Percentiles rank a stretch among this genome's conserved stretches.
These are phyloP conservation scores for Pelargonium citronellum DNA, from an alignment of 441 rosid genomes.

Conservation along the genomic window DNA sequence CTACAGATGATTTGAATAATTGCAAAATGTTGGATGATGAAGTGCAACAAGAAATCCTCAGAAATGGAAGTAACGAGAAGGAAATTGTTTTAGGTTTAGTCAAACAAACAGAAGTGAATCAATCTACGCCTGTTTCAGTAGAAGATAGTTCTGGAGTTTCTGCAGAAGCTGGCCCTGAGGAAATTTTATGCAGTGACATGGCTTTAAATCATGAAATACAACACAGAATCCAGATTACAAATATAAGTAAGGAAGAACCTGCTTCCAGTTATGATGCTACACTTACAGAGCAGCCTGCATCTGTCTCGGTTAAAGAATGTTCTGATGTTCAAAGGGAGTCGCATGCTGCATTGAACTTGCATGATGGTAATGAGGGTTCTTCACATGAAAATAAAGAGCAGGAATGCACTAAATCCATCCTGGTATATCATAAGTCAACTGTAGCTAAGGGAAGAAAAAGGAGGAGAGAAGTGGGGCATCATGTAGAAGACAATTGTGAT, in stretches of 20 bases:
- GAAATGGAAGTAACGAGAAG: slow-evolving; percentile 22
- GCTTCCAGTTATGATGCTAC: slow-evolving; percentile 14
- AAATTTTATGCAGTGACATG: slow-evolving; percentile 24
- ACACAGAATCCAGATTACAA: slow-evolving; percentile 26
- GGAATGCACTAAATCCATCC: slow-evolving; percentile 20
- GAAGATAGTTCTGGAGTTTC: slow-evolving; percentile 31
- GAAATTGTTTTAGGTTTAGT: slow-evolving; percentile 14
- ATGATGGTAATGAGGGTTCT: slow-evolving; percentile 27
- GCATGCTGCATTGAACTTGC: slow-evolving; percentile 18
- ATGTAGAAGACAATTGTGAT: slow-evolving; percentile 29
- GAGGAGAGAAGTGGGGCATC: slow-evolving; percentile 43
- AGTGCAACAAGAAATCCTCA: slow-evolving; percentile 29
- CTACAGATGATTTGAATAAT: slow-evolving; percentile 18
- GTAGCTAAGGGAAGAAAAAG: slow-evolving; percentile 44
- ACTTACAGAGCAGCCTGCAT: slow-evolving; percentile 15
- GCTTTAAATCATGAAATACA: slow-evolving; percentile 26
- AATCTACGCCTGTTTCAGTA: slow-evolving; percentile 5
- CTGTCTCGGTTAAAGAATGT: slow-evolving; percentile 25
- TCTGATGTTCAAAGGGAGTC: slow-evolving; percentile 31
- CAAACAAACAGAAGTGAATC: slow-evolving; percentile 17
- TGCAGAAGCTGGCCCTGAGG: slow-evolving; percentile 17
- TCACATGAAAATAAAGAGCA: slow-evolving; percentile 24
- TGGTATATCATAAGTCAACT: slow-evolving; percentile 20
- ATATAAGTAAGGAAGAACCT: slow-evolving; percentile 16
- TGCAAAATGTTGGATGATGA: slow-evolving; percentile 17